phyloP scores from a whole-genome alignment of 371 early-diverging fungal species.

The Chytridiales sp. region DNA sequence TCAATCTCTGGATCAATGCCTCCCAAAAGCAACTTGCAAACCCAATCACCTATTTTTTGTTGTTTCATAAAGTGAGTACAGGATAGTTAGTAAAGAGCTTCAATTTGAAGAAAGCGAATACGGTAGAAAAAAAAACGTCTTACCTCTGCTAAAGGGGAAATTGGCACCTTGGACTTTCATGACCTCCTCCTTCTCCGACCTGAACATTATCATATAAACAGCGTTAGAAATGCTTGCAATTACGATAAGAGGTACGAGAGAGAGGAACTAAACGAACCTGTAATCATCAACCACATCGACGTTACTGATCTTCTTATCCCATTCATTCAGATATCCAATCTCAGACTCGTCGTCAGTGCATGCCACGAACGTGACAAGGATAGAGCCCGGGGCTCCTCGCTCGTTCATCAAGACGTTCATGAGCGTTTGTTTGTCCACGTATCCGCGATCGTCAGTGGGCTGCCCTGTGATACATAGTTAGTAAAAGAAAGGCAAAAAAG shows the following conservation, averaged over 20 bases:
- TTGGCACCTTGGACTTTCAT: slow-evolving; percentile 3
- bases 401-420: slow-evolving; percentile 9
- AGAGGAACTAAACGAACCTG: no score
- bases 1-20: slow-evolving; percentile 10
- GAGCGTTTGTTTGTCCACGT: slow-evolving; percentile 10
- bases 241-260: no score
- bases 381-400: slow-evolving; percentile 3
- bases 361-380: slow-evolving; percentile 13
- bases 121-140: no score
- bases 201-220: no score
- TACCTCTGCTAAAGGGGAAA: slow-evolving; percentile 1
- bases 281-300: slow-evolving; percentile 81
- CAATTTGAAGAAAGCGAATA: no score
- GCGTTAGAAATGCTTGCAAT: no score
- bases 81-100: no score
- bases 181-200: slow-evolving; percentile 11
- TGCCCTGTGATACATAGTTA: no score
- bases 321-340: slow-evolving; percentile 18
- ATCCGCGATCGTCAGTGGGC: slow-evolving; percentile 12
- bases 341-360: slow-evolving; percentile 23
- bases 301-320: slow-evolving; percentile 76
- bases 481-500: no score
- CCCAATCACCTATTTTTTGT: slow-evolving; percentile 23
- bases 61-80: no score
- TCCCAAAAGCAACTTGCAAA: slow-evolving; percentile 17